Conservation (phyloP, 305 asterid species). For the Fraxinus baroniana region DNA sequence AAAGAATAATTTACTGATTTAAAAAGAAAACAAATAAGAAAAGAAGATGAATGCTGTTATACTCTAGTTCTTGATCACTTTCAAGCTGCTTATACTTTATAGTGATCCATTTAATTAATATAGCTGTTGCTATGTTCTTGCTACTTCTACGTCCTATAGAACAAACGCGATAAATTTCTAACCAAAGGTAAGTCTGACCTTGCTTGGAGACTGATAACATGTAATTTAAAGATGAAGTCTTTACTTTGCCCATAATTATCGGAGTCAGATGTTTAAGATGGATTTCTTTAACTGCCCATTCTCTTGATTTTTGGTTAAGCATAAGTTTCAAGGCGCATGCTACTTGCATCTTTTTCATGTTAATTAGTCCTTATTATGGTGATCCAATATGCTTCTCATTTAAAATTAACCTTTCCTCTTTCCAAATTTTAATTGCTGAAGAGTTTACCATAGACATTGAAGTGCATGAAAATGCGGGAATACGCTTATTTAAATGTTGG, state of each 20-base stretch:
- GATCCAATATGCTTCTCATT: background rate
- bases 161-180: background rate
- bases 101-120: background rate
- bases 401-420: background rate
- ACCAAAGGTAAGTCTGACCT: background rate
- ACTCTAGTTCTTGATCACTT: background rate
- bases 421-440: background rate
- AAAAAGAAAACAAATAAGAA: background rate
- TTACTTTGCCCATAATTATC: background rate
- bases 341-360: background rate
- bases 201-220: background rate
- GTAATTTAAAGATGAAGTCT: background rate
- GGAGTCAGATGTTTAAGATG: background rate
- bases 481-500: background rate
- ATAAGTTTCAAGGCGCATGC: background rate
- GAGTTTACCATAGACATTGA: background rate
- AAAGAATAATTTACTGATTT: background rate
- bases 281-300: background rate
- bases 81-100: slow-evolving; percentile 6
- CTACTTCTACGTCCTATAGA: background rate
- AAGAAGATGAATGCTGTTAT: background rate
- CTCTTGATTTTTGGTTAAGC: background rate
- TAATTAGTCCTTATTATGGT: background rate
- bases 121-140: background rate
- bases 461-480: background rate